Percentiles rank a stretch among this genome's conserved stretches.
These are phyloP conservation scores for Cercospora zeina DNA, from an alignment of 2,329 filamentous ascomycete genomes.

Conservation along the genomic window DNA sequence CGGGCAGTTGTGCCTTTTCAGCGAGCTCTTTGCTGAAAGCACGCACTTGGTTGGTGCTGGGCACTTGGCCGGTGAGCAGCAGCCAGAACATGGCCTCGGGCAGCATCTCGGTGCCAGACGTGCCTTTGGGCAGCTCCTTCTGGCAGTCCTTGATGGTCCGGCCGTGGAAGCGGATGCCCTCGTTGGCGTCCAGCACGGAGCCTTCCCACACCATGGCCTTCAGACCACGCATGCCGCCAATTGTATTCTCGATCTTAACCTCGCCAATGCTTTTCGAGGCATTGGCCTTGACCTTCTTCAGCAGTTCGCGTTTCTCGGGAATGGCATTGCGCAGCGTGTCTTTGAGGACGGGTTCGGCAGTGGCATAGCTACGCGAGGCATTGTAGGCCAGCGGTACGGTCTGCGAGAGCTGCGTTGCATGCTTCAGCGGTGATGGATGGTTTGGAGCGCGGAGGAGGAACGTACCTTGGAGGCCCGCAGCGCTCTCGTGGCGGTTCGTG, in stretches of 20 bases:
- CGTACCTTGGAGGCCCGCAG: slow-evolving; percentile 64
- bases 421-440: not conserved
- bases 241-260: slow-evolving; percentile 88
- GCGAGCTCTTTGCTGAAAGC: slow-evolving; percentile 82
- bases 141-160: slow-evolving; percentile 98
- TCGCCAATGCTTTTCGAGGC: slow-evolving; percentile 81
- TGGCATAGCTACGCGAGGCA: slow-evolving; percentile 62
- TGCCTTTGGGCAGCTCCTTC: slow-evolving; percentile 87
- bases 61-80: slow-evolving; percentile 87
- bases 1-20: slow-evolving; percentile 77
- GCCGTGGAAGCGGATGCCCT: slow-evolving; percentile 97
- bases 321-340: slow-evolving; percentile 79
- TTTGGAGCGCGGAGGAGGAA: not conserved
- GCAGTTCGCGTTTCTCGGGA: slow-evolving; percentile 86
- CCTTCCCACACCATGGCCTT: slow-evolving; percentile 99
- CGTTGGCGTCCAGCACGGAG: slow-evolving; percentile 91
- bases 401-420: slow-evolving; percentile 32
- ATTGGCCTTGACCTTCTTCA: slow-evolving; percentile 90
- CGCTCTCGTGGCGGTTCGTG: slow-evolving; percentile 62
- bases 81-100: slow-evolving; percentile 99
- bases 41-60: slow-evolving; percentile 77
- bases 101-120: slow-evolving; percentile 90
- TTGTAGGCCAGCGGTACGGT: slow-evolving; percentile 29
- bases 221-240: slow-evolving; percentile 92
- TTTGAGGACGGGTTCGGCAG: slow-evolving; percentile 85